Evolutionary conservation across 148 eudicot genomes (phyloP).

Genomic region (Rhododendron griersonianum): DNA sequence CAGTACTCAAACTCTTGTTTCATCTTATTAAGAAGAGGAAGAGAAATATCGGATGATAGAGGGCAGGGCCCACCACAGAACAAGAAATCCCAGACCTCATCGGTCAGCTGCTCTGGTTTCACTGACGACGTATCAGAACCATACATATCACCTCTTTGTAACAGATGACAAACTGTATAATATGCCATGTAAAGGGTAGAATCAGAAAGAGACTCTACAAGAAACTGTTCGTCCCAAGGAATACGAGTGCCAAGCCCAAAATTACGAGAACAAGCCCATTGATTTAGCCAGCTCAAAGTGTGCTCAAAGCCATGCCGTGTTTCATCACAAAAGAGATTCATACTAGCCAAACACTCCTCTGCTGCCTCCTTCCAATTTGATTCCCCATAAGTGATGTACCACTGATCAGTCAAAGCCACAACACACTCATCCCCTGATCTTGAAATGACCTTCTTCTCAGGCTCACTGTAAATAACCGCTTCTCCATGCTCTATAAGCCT

Average conservation of each 20-base stretch:
- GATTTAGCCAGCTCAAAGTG: conserved; percentile 86
- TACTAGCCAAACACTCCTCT: conserved; percentile 69
- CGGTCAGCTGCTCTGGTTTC: conserved; percentile 75
- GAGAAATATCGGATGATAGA: conserved; percentile 47
- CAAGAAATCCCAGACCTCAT: conserved; percentile 88
- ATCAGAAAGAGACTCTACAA: conserved; percentile 90
- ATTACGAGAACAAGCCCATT: conserved; percentile 90
- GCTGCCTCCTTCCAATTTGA: conserved; percentile 59
- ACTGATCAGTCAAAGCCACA: conserved; percentile 91
- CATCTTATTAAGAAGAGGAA: conserved; percentile 55
- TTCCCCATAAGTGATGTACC: conserved; percentile 92
- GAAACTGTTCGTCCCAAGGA: conserved; percentile 89
- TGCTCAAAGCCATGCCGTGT: conserved; percentile 92
- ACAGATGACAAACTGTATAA: conserved; percentile 73
- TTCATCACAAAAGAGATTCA: conserved; percentile 79
- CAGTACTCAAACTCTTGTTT: conserved; percentile 89
- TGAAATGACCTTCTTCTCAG: conserved; percentile 89
- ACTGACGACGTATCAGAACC: conserved; percentile 45
- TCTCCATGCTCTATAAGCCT: conserved; percentile 62
- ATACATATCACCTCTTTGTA: conserved; percentile 80
- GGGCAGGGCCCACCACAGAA: conserved; percentile 68
- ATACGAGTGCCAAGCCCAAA: conserved; percentile 94
- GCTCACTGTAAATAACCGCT: conserved; percentile 86
- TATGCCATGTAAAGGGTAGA: conserved; percentile 96
- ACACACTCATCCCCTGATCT: conserved; percentile 98